Conservation (phyloP, 148 eudicot genomes). For the Camellia sinensis region DNA sequence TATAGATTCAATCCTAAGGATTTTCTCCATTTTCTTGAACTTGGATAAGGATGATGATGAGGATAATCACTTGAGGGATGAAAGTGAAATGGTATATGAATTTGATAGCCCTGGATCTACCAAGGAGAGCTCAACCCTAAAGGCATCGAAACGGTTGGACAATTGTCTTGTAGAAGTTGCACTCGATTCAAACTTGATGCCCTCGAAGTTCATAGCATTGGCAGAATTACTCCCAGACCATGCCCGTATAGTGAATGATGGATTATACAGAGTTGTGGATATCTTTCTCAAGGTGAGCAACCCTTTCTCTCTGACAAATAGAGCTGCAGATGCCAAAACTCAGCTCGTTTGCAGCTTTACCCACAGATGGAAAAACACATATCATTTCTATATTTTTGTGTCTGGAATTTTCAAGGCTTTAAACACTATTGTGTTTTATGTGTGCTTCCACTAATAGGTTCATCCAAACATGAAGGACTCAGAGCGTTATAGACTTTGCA, state of each 20-base stretch:
- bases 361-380: too few relatives aligned
- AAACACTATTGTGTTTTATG: too few relatives aligned
- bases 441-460: conserved; percentile 42
- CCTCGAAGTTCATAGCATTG: conserved; percentile 74
- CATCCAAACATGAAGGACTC: conserved; percentile 89
- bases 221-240: conserved; percentile 90
- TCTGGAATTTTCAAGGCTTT: neutral
- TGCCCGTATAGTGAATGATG: conserved; percentile 80
- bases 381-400: too few relatives aligned
- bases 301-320: neutral
- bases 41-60: conserved; percentile 80
- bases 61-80: conserved; percentile 46
- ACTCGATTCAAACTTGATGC: conserved; percentile 64
- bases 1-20: conserved; percentile 66
- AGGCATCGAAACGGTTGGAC: conserved; percentile 83
- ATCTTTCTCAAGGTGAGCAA: conserved; percentile 85
- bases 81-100: conserved; percentile 68
- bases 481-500: conserved; percentile 81
- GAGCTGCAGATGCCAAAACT: too few relatives aligned
- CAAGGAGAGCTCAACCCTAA: conserved; percentile 77
- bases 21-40: conserved; percentile 83
- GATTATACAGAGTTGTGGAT: conserved; percentile 80
- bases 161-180: conserved; percentile 88
- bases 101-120: conserved; percentile 91
- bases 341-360: too few relatives aligned